phyloP scores from a whole-genome alignment of 768 basidiomycete species.

The Paxillus rubicundulus region DNA sequence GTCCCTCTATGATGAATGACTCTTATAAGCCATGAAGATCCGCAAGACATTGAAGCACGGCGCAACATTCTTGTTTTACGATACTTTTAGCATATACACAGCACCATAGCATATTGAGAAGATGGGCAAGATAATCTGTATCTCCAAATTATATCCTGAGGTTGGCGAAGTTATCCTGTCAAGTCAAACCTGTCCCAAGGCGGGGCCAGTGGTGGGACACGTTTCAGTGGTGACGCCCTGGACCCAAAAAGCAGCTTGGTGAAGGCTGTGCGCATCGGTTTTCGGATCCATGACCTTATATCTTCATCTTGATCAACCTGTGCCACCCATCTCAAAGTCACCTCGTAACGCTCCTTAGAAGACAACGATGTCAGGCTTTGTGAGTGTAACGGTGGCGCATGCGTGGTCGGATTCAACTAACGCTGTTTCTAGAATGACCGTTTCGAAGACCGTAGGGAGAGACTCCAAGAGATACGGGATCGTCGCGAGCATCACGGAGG shows the following conservation, averaged over 20 bases:
- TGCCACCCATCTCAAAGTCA: neutral
- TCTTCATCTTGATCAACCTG: neutral
- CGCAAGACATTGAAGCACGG: too few species aligned
- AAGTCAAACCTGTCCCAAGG: too few species aligned
- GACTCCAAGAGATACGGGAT: slow-evolving; percentile 7
- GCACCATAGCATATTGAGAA: neutral
- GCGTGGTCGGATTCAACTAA: too few species aligned
- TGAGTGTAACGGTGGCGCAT: neutral
- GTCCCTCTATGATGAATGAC: slow-evolving; percentile 2
- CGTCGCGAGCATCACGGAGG: slow-evolving; percentile 3
- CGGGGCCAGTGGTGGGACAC: too few species aligned
- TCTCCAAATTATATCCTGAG: too few species aligned
- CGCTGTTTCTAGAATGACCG: neutral
- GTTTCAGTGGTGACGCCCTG: neutral
- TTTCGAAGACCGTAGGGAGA: slow-evolving; percentile 13
- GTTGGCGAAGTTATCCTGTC: too few species aligned
- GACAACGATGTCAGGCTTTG: neutral
- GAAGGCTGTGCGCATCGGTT: neutral
- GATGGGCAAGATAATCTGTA: neutral
- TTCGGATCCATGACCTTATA: neutral
- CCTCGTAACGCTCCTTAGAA: neutral
- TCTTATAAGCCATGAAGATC: neutral
- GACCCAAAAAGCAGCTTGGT: neutral
- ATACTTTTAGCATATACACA: neutral
- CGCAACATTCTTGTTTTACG: neutral